Conservation (phyloP, 2,329 filamentous ascomycete genomes). For the Pseudopithomyces maydicus region DNA sequence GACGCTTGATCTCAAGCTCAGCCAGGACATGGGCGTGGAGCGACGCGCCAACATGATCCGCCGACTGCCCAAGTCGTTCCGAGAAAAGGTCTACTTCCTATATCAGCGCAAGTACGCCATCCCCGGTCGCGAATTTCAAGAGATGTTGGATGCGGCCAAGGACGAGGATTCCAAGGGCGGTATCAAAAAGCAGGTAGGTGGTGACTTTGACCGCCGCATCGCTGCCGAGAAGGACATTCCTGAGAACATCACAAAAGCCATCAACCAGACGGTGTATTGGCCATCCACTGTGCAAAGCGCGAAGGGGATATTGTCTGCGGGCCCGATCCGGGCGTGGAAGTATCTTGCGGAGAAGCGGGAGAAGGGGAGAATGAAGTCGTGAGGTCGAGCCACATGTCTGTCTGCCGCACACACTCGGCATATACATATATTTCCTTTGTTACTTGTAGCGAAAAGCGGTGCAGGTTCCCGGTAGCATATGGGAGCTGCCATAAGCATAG, state of each 20-base stretch:
- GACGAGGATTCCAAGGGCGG: slow-evolving; percentile 67
- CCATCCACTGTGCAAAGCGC: slow-evolving; percentile 85
- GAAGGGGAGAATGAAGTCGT: slow-evolving; percentile 46
- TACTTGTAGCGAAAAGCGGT: slow-evolving; percentile 9
- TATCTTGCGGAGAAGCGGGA: slow-evolving; percentile 80
- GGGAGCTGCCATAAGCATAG: slow-evolving; percentile 15
- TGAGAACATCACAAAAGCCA: slow-evolving; percentile 72
- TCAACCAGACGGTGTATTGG: slow-evolving; percentile 90
- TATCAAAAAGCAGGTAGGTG: slow-evolving; percentile 76
- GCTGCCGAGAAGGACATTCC: slow-evolving; percentile 74
- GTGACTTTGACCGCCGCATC: slow-evolving; percentile 85
- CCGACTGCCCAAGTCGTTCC: slow-evolving; percentile 83
- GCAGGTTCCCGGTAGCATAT: slow-evolving; percentile 1
- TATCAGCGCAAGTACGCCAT: slow-evolving; percentile 92
- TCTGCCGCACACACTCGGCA: slow-evolving; percentile 1
- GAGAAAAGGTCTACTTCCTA: slow-evolving; percentile 88
- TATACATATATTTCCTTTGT: slow-evolving; percentile 7
- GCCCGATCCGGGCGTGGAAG: slow-evolving; percentile 68
- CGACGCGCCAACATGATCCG: slow-evolving; percentile 96
- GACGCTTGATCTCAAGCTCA: slow-evolving; percentile 65
- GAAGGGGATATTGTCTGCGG: slow-evolving; percentile 83
- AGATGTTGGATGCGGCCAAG: slow-evolving; percentile 77
- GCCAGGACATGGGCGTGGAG: slow-evolving; percentile 90
- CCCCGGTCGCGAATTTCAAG: slow-evolving; percentile 79
- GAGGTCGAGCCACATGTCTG: neutral